Evolutionary conservation across 2,329 filamentous ascomycete genomes (phyloP).

Genomic region (Aspergillus ibericus): DNA sequence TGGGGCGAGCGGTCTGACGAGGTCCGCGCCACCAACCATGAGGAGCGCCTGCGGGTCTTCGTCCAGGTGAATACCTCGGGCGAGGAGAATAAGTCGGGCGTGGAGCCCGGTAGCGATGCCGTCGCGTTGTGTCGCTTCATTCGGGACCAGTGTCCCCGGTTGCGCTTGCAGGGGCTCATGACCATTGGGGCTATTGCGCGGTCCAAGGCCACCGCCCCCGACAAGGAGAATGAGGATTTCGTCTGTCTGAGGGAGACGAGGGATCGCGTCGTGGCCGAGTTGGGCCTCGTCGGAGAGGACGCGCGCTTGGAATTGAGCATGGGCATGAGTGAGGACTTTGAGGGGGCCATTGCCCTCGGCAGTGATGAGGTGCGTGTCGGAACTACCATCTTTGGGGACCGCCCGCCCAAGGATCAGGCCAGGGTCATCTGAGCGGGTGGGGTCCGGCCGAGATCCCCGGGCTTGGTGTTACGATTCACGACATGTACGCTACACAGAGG

Average conservation of each 20-base stretch:
- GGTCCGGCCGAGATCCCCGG: neutral
- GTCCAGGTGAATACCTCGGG: slow-evolving; percentile 96
- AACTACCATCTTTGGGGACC: slow-evolving; percentile 86
- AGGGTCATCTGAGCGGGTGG: slow-evolving; percentile 54
- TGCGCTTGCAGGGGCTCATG: slow-evolving; percentile 83
- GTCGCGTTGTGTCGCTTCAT: slow-evolving; percentile 69
- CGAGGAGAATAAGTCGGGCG: slow-evolving; percentile 81
- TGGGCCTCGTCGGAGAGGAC: slow-evolving; percentile 51
- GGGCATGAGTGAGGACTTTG: slow-evolving; percentile 98
- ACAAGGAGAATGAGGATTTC: slow-evolving; percentile 92
- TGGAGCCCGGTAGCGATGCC: slow-evolving; percentile 61
- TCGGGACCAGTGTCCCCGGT: slow-evolving; percentile 66
- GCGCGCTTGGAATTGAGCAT: slow-evolving; percentile 84
- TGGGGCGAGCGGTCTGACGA: slow-evolving; percentile 56
- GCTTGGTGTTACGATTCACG: neutral
- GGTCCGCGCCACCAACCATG: slow-evolving; percentile 34
- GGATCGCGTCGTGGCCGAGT: slow-evolving; percentile 65
- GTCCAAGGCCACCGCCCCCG: slow-evolving; percentile 69
- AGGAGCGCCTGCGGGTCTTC: slow-evolving; percentile 66
- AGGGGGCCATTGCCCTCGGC: slow-evolving; percentile 78
- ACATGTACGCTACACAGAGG: neutral
- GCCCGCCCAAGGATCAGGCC: slow-evolving; percentile 77
- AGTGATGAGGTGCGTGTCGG: slow-evolving; percentile 89
- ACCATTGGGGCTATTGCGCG: slow-evolving; percentile 94
- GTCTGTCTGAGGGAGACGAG: slow-evolving; percentile 65